Evolutionary conservation across 106 monocot species (phyloP), one percentile per base, ranked within the genome.

Genomic region (Ottelia alismoides): DNA sequence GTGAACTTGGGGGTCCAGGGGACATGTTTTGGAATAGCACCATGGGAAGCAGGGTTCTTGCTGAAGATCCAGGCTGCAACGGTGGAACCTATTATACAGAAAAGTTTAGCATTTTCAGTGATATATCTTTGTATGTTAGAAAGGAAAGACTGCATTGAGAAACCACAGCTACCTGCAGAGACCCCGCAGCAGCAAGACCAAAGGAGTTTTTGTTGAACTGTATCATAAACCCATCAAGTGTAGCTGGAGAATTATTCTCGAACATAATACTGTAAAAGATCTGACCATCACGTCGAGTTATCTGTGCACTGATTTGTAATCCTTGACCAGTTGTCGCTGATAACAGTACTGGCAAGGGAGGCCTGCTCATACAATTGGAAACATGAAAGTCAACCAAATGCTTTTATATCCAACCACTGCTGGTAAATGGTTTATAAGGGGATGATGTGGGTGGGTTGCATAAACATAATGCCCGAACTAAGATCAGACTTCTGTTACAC

Each of bases 141-240:
- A 16, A 43, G 40, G 16, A 43, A 6, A 16, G 40, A 22, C 28
- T 2, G 21, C 17, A 32, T 19, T 30, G 14, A 7, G 18, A n/a
- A 63, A 31, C 22, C 19, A 11, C 16, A 43, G 43, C 59, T 29
- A 90, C 96, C 77, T 98, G 96, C 24, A 98, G 69, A 50, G 79
- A 70, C 59, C 73, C 79, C 54, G 70, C 85, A 58, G 85, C 77
- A 24, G 85, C 82, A 75, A 98, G 82, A 56, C 96, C 96, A 63
- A 98, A 90, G 47, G 85, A 69, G 57, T 98, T 98, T 56, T 90
- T 98, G 74, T 98, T 98, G 52, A 98, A 98, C 47, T 90, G 90
- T 67, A 98, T 98, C 96, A 98, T 89, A 64, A 98, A 98, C 7
- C 96, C 96, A 73, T 98, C 96, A 22, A 98, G 57, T 1, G 65